Evolutionary conservation across 1,139 yeast species (phyloP).

Genomic region (Insectozyma bohioensis): DNA sequence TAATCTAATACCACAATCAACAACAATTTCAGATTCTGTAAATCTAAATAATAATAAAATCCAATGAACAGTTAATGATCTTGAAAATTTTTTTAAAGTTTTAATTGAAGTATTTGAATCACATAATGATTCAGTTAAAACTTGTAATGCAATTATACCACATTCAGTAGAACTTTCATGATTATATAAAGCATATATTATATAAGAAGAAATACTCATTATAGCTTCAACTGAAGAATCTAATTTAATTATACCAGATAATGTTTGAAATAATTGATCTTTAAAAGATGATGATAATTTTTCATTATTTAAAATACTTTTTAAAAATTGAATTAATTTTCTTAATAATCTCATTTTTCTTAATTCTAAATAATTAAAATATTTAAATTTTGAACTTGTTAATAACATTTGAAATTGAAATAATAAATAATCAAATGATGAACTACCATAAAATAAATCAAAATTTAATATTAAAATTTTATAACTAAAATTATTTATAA

Average conservation of each 20-base stretch:
- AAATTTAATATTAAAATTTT: slow-evolving; percentile 33
- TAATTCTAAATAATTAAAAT: slow-evolving; percentile 51
- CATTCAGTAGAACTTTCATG: slow-evolving; percentile 27
- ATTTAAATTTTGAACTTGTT: slow-evolving; percentile 47
- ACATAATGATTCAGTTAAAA: slow-evolving; percentile 32
- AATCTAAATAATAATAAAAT: slow-evolving; percentile 52
- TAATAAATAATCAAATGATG: slow-evolving; percentile 49
- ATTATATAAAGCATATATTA: slow-evolving; percentile 37
- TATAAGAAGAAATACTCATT: slow-evolving; percentile 32
- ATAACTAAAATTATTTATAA: slow-evolving; percentile 31
- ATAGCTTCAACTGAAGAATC: slow-evolving; percentile 43
- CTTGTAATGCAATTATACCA: slow-evolving; percentile 29
- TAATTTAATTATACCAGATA: slow-evolving; percentile 23
- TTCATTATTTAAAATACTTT: slow-evolving; percentile 23
- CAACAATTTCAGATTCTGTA: slow-evolving; percentile 35
- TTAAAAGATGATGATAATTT: slow-evolving; percentile 15
- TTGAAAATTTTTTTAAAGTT: slow-evolving; percentile 47
- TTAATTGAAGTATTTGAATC: slow-evolving; percentile 34
- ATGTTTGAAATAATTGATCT: slow-evolving; percentile 21
- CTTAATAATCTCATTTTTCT: slow-evolving; percentile 53
- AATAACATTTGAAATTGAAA: slow-evolving; percentile 58
- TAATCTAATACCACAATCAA: slow-evolving; percentile 48
- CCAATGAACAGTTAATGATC: slow-evolving; percentile 67
- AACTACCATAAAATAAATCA: slow-evolving; percentile 36
- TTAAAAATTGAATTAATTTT: slow-evolving; percentile 52